Percentiles rank a stretch among this genome's conserved stretches.
These are phyloP conservation scores for Phytophthora cryptogea DNA, from an alignment of 352 stramenopile genomes.

Conservation along the genomic window DNA sequence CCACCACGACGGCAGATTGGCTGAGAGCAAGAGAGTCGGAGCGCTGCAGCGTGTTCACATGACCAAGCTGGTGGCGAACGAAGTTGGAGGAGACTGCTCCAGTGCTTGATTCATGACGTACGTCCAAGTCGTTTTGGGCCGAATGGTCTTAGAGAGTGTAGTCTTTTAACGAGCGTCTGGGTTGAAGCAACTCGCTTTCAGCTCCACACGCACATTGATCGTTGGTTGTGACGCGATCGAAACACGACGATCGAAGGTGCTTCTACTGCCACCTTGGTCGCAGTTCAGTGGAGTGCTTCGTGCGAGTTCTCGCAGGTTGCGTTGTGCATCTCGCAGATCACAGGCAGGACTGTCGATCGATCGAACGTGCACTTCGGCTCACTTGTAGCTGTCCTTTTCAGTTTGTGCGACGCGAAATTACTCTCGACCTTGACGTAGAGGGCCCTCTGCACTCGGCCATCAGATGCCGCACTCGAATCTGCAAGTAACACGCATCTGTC, in stretches of 20 bases:
- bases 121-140: too few species aligned
- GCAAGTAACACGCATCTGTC: slow-evolving; percentile 29
- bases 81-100: neutral
- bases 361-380: slow-evolving; percentile 1
- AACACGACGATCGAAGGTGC: neutral
- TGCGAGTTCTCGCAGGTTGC: neutral
- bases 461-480: slow-evolving; percentile 2
- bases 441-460: neutral
- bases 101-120: neutral
- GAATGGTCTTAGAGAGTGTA: too few species aligned
- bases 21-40: slow-evolving; percentile 12
- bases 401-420: neutral
- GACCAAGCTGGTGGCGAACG: neutral
- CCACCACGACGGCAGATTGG: slow-evolving; percentile 2
- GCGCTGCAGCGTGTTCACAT: neutral
- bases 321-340: slow-evolving; percentile 17
- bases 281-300: neutral
- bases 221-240: neutral
- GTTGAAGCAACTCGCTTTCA: neutral
- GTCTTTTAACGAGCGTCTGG: neutral
- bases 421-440: slow-evolving; percentile 20
- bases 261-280: neutral
- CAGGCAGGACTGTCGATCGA: slow-evolving; percentile 6
- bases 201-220: neutral
- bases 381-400: neutral